Evolutionary conservation across 2,329 filamentous ascomycete genomes (phyloP), one percentile per base, ranked within the genome.

Genomic region (Sphaerulina vaccinii): DNA sequence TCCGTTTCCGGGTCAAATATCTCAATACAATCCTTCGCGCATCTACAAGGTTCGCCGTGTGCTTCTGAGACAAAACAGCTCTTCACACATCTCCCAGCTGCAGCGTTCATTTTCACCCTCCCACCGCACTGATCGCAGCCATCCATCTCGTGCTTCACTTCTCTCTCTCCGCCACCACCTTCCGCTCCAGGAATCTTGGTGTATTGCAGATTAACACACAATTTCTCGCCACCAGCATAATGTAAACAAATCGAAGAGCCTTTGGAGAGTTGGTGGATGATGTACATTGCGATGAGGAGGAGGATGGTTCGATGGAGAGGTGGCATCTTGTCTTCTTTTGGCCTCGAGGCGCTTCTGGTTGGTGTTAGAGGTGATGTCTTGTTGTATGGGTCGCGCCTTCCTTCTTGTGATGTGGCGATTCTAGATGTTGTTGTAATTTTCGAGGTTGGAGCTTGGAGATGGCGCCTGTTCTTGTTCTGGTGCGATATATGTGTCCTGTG

Each of bases 131-230:
- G n/a, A n/a, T n/a, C n/a, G n/a, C n/a, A n/a, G n/a, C n/a, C n/a
- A n/a, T n/a, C n/a, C n/a, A n/a, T n/a, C n/a, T n/a, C n/a, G n/a
- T n/a, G n/a, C n/a, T n/a, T n/a, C n/a, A n/a, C n/a, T n/a, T n/a
- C n/a, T n/a, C n/a, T n/a, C n/a, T n/a, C n/a, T n/a, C n/a, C n/a
- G n/a, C n/a, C n/a, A n/a, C n/a, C n/a, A n/a, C n/a, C n/a, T n/a
- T n/a, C n/a, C n/a, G n/a, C n/a, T n/a, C n/a, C n/a, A n/a, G n/a
- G n/a, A n/a, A n/a, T n/a, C n/a, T n/a, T n/a, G n/a, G n/a, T n/a
- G n/a, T n/a, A n/a, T n/a, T n/a, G n/a, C n/a, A 77, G 24, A 10
- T 27, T 10, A 10, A 27, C 10, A 10, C 24, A 27, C 24, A 27
- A 10, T 10, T 5, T 10, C 24, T 36, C 32, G 15, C 32, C 32